These are phyloP conservation scores for Melanomma pulvis-pyrius DNA, from an alignment of 495 filamentous ascomycete species.

Conservation along the genomic window DNA sequence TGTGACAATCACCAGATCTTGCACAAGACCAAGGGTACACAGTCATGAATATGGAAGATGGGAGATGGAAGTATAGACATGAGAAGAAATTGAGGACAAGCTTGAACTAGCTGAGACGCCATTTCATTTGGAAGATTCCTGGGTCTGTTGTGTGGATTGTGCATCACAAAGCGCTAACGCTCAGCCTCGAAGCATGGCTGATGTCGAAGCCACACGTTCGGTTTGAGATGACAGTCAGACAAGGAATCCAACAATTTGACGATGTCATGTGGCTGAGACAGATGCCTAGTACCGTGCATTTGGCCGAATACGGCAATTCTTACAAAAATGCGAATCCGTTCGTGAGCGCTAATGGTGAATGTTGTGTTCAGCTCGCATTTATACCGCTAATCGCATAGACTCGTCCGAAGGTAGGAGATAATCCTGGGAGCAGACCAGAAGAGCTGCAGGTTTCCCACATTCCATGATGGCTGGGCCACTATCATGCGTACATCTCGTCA, in stretches of 20 bases:
- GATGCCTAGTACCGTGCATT: background rate
- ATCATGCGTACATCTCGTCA: constrained; percentile 49
- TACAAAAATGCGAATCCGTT: background rate
- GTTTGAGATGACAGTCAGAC: background rate
- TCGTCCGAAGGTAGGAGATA: background rate
- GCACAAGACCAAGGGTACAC: too few relatives aligned
- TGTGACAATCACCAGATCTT: too few relatives aligned
- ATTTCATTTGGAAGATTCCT: background rate
- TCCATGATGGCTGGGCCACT: background rate
- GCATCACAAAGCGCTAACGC: background rate
- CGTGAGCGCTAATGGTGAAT: background rate
- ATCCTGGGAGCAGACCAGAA: background rate
- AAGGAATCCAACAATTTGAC: background rate
- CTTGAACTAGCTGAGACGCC: background rate
- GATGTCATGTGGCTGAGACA: background rate
- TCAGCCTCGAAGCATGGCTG: background rate
- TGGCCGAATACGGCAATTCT: background rate
- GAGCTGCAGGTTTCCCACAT: background rate
- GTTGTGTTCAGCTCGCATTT: background rate
- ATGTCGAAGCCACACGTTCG: background rate
- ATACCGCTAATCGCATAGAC: background rate
- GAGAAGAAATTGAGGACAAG: background rate
- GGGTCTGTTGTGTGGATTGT: background rate
- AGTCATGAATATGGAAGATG: too few relatives aligned
- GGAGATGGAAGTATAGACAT: background rate